phyloP scores from a whole-genome alignment of 352 stramenopile species.

The Elongisporangium prolatum region DNA sequence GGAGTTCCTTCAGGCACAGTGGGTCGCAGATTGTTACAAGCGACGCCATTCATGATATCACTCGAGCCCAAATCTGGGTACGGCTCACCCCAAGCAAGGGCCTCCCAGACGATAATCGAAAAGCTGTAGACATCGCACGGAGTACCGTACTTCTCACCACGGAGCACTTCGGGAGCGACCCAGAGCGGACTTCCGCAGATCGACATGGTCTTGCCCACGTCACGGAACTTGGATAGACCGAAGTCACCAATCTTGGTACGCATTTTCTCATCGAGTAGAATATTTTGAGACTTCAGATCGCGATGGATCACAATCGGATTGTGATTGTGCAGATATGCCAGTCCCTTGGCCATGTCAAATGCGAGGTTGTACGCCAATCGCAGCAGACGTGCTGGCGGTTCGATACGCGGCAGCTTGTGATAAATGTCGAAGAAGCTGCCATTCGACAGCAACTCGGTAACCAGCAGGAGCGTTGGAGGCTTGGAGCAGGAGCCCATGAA shows the following conservation, averaged over 20 bases:
- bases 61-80: conserved; percentile 78
- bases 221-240: conserved; percentile 77
- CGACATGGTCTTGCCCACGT: conserved; percentile 84
- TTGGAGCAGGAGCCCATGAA: conserved; percentile 98
- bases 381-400: conserved; percentile 39
- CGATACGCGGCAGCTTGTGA: conserved; percentile 67
- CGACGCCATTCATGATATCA: conserved; percentile 85
- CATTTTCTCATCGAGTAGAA: conserved; percentile 79
- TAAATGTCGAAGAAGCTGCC: conserved; percentile 88
- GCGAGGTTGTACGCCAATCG: conserved; percentile 73
- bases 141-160: conserved; percentile 77
- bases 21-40: conserved; percentile 66
- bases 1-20: conserved; percentile 67
- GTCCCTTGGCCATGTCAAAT: conserved; percentile 90
- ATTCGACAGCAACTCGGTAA: conserved; percentile 91
- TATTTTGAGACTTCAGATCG: conserved; percentile 79
- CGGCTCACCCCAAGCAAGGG: conserved; percentile 70
- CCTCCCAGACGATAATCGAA: conserved; percentile 89
- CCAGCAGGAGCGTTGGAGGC: conserved; percentile 93
- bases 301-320: conserved; percentile 97
- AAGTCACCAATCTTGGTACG: conserved; percentile 84
- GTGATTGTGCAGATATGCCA: conserved; percentile 97
- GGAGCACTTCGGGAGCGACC: conserved; percentile 75
- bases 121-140: conserved; percentile 86
- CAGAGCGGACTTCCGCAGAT: conserved; percentile 82